Evolutionary conservation across 148 eudicot genomes (phyloP).

Genomic region (Arbutus unedo): DNA sequence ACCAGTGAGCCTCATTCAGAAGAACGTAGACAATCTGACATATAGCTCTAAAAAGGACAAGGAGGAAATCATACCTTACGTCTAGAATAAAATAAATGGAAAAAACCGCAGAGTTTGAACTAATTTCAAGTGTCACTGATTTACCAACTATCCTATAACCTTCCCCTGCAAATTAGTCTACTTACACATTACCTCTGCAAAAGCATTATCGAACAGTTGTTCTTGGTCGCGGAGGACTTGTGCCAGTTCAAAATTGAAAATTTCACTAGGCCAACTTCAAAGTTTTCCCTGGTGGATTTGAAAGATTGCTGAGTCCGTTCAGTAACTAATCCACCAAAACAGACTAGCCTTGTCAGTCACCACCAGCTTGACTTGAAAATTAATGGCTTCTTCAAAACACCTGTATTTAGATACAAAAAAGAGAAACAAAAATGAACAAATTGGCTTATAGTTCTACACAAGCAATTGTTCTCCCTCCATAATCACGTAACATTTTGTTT

Average conservation of each 20-base stretch:
- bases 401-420: slow-evolving; percentile 3
- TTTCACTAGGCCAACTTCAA: slow-evolving; percentile 10
- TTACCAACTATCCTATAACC: slow-evolving; percentile 13
- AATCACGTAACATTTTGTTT: not conserved
- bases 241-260: not conserved
- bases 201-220: slow-evolving; percentile 1
- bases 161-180: slow-evolving; percentile 11
- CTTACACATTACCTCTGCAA: slow-evolving; percentile 1
- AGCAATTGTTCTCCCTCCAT: not conserved
- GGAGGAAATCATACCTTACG: slow-evolving; percentile 17
- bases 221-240: not conserved
- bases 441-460: not conserved
- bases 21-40: slow-evolving; percentile 8
- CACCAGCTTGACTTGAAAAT: slow-evolving; percentile 13
- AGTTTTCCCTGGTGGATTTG: not conserved
- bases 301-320: slow-evolving; percentile 9
- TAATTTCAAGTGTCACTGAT: slow-evolving; percentile 4
- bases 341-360: not conserved
- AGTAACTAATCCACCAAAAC: slow-evolving; percentile 14
- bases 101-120: not conserved
- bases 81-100: slow-evolving; percentile 5
- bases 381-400: slow-evolving; percentile 14
- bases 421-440: not conserved
- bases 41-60: slow-evolving; percentile 9
- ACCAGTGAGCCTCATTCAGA: not conserved